phyloP scores from a whole-genome alignment of 2,329 filamentous ascomycete species.

The Phyllosticta capitalensis region DNA sequence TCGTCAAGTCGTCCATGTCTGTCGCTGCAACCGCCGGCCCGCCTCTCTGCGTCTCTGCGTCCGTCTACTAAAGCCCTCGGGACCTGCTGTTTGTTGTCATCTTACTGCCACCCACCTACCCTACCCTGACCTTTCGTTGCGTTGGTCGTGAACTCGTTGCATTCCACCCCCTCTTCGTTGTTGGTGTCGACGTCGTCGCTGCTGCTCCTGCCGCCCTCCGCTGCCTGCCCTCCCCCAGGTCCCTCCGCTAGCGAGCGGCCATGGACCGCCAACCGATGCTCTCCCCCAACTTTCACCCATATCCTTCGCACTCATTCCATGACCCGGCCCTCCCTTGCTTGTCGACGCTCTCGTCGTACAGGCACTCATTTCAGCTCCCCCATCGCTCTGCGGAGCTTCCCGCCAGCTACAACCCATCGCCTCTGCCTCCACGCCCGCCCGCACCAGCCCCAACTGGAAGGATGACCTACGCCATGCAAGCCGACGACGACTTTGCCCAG shows the following conservation, averaged over 20 bases:
- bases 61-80: slow-evolving; percentile 29
- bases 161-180: too few species aligned
- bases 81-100: slow-evolving; percentile 19
- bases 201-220: background rate
- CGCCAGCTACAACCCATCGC: slow-evolving; percentile 20
- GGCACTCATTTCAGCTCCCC: slow-evolving; percentile 27
- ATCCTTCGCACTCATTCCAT: slow-evolving; percentile 13
- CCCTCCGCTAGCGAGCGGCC: slow-evolving; percentile 6
- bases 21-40: slow-evolving; percentile 23
- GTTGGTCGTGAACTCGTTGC: too few species aligned
- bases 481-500: slow-evolving; percentile 49
- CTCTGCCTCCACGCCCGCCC: slow-evolving; percentile 9
- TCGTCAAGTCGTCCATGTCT: too few species aligned
- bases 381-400: slow-evolving; percentile 31
- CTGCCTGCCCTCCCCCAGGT: background rate
- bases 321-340: slow-evolving; percentile 15
- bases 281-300: slow-evolving; percentile 12
- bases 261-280: slow-evolving; percentile 13
- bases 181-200: too few species aligned
- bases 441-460: slow-evolving; percentile 14
- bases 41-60: slow-evolving; percentile 24
- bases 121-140: background rate
- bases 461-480: slow-evolving; percentile 30
- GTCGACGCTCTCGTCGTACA: slow-evolving; percentile 25
- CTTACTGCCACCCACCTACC: background rate